phyloP scores from a whole-genome alignment of 2,329 filamentous ascomycete species.

The Aspergillus aculeatinus region DNA sequence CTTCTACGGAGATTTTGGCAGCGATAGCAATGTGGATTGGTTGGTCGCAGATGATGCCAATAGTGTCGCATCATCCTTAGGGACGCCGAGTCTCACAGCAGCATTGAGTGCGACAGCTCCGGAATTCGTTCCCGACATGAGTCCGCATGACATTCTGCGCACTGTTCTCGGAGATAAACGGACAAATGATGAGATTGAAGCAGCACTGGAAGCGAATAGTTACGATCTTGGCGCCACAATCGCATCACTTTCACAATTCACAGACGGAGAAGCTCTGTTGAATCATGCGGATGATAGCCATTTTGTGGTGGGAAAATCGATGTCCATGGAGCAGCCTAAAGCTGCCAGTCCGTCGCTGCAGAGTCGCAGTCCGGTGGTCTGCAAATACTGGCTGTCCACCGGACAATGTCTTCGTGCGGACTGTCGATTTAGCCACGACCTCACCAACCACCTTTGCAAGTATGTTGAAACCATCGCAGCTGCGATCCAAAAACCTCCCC shows the following conservation, averaged over 20 bases:
- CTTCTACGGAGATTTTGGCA: slow-evolving; percentile 85
- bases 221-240: slow-evolving; percentile 94
- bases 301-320: slow-evolving; percentile 84
- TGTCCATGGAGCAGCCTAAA: slow-evolving; percentile 68
- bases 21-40: slow-evolving; percentile 90
- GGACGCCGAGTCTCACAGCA: slow-evolving; percentile 64
- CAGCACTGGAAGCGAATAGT: slow-evolving; percentile 81
- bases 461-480: slow-evolving; percentile 53
- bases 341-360: slow-evolving; percentile 74
- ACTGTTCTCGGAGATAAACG: slow-evolving; percentile 88
- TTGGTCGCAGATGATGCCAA: slow-evolving; percentile 83
- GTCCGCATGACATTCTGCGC: slow-evolving; percentile 93
- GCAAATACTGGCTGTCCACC: slow-evolving; percentile 94
- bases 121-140: slow-evolving; percentile 88
- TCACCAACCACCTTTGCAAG: slow-evolving; percentile 97
- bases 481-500: background rate
- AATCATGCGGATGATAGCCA: slow-evolving; percentile 59
- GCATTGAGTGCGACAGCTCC: slow-evolving; percentile 77
- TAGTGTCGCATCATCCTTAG: slow-evolving; percentile 75
- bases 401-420: slow-evolving; percentile 95
- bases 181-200: slow-evolving; percentile 90
- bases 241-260: slow-evolving; percentile 78
- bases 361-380: slow-evolving; percentile 83
- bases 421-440: slow-evolving; percentile 94
- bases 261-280: slow-evolving; percentile 52